Evolutionary conservation across 164 flowering plant genomes (phyloP).

Genomic region (Aristolochia californica): DNA sequence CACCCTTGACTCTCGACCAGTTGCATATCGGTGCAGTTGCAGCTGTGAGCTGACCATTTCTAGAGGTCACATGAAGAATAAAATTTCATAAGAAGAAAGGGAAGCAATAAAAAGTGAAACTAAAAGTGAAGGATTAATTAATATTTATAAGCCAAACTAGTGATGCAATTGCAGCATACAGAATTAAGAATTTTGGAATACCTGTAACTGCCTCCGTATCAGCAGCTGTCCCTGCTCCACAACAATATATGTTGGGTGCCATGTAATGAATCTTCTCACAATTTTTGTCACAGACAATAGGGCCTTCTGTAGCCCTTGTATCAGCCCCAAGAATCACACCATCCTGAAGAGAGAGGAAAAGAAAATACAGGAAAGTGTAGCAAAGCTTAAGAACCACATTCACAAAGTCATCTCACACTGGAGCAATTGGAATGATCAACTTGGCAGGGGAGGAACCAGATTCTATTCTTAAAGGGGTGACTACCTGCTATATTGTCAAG

Average conservation of each 20-base stretch:
- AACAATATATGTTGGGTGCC: slow-evolving; percentile 97
- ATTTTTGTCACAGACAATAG: slow-evolving; percentile 86
- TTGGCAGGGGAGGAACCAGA: no score
- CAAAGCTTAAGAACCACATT: background rate
- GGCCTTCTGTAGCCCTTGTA: slow-evolving; percentile 94
- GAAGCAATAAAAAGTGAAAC: no score
- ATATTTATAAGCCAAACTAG: background rate
- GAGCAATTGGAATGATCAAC: no score
- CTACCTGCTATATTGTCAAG: no score
- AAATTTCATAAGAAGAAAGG: background rate
- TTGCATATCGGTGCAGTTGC: slow-evolving; percentile 77
- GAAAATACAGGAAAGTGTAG: background rate
- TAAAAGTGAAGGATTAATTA: background rate
- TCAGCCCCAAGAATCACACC: slow-evolving; percentile 98
- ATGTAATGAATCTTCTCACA: slow-evolving; percentile 96
- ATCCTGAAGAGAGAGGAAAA: slow-evolving; percentile 38
- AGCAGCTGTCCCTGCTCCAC: slow-evolving; percentile 97
- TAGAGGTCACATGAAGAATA: slow-evolving; percentile 9
- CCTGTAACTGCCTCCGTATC: slow-evolving; percentile 98
- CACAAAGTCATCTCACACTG: no score
- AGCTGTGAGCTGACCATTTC: slow-evolving; percentile 95
- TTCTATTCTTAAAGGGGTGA: no score
- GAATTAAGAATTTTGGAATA: slow-evolving; percentile 10
- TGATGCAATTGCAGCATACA: background rate
- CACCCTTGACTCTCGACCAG: slow-evolving; percentile 89